These are phyloP conservation scores for Pythium periplocum DNA, from an alignment of 352 stramenopile species.

Conservation along the genomic window DNA sequence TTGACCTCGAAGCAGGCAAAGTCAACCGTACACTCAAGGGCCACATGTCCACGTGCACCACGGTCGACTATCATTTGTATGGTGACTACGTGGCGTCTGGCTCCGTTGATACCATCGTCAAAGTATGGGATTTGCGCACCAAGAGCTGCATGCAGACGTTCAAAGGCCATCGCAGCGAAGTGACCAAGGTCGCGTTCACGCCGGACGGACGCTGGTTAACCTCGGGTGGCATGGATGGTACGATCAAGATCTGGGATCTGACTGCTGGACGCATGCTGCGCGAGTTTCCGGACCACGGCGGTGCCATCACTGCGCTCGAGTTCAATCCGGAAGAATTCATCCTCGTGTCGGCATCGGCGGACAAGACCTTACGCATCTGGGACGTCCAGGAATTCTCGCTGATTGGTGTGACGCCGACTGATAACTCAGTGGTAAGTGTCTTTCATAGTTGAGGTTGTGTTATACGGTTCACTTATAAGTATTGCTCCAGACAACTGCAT, in stretches of 20 bases:
- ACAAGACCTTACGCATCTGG: slow-evolving; percentile 82
- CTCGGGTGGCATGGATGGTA: slow-evolving; percentile 61
- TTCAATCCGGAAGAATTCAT: slow-evolving; percentile 88
- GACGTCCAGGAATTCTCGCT: slow-evolving; percentile 81
- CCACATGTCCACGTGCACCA: slow-evolving; percentile 79
- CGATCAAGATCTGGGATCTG: slow-evolving; percentile 84
- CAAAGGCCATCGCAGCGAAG: slow-evolving; percentile 70
- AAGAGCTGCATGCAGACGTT: slow-evolving; percentile 88
- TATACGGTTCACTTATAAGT: neutral
- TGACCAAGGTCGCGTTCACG: slow-evolving; percentile 76
- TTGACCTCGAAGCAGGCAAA: slow-evolving; percentile 77
- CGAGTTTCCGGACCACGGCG: slow-evolving; percentile 72
- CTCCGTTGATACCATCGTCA: slow-evolving; percentile 78
- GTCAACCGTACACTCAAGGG: slow-evolving; percentile 75
- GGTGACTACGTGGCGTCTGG: slow-evolving; percentile 83
- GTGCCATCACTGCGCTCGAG: slow-evolving; percentile 70
- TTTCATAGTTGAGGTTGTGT: neutral
- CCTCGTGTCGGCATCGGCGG: slow-evolving; percentile 65
- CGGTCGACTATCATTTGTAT: slow-evolving; percentile 82
- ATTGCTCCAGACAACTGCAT: slow-evolving; percentile 57
- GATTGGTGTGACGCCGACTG: slow-evolving; percentile 72
- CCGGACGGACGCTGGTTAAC: slow-evolving; percentile 81
- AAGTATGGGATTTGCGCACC: slow-evolving; percentile 81
- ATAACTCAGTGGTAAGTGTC: slow-evolving; percentile 54
- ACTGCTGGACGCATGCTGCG: slow-evolving; percentile 67